These are phyloP conservation scores for Peronospora farinosa DNA, from an alignment of 352 stramenopile genomes.

Conservation along the genomic window DNA sequence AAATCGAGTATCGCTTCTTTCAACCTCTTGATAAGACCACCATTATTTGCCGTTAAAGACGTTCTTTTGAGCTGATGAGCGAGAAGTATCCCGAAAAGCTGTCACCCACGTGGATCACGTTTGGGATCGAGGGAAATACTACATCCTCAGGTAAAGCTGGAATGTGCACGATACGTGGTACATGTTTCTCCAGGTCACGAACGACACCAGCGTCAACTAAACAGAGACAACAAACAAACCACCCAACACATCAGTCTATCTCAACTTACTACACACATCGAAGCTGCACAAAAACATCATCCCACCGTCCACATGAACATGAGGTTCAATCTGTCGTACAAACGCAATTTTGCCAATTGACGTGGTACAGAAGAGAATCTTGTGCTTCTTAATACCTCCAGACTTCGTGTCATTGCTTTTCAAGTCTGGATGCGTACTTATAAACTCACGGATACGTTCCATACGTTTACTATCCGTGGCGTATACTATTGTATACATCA, in stretches of 20 bases:
- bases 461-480: slow-evolving; percentile 28
- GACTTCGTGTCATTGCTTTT: slow-evolving; percentile 19
- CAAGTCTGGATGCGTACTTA: slow-evolving; percentile 28
- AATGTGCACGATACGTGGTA: slow-evolving; percentile 66
- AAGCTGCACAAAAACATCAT: not conserved
- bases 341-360: slow-evolving; percentile 74
- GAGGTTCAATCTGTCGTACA: slow-evolving; percentile 82
- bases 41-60: slow-evolving; percentile 24
- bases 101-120: slow-evolving; percentile 56
- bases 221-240: slow-evolving; percentile 1
- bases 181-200: slow-evolving; percentile 66
- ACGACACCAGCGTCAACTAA: slow-evolving; percentile 52
- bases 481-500: slow-evolving; percentile 45
- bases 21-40: slow-evolving; percentile 13
- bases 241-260: slow-evolving; percentile 5
- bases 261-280: not conserved
- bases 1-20: slow-evolving; percentile 1
- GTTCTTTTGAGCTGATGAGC: slow-evolving; percentile 38
- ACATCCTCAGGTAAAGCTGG: slow-evolving; percentile 21
- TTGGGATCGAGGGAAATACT: slow-evolving; percentile 24
- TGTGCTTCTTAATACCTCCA: slow-evolving; percentile 48
- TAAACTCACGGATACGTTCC: slow-evolving; percentile 43
- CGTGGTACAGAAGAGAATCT: slow-evolving; percentile 80
- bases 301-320: slow-evolving; percentile 75
- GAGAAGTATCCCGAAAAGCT: slow-evolving; percentile 69